A percentile compares a stretch with the other conserved stretches of the same genome.
Evolutionary conservation across 1,139 yeast species (phyloP).

Genomic region (Pichia inconspicua): DNA sequence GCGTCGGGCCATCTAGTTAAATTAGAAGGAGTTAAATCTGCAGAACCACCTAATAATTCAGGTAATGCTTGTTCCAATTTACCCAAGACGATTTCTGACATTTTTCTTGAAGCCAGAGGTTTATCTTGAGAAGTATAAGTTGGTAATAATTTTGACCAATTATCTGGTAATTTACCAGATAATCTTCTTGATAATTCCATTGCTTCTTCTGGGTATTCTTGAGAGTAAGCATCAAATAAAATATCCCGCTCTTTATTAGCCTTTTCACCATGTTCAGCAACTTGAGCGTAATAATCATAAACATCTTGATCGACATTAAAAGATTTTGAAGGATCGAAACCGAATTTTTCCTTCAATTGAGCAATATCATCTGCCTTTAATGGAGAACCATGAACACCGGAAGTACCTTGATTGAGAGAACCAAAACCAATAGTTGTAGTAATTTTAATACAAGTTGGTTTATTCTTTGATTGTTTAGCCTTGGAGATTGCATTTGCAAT

Average conservation of each 20-base stretch:
- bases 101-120: conserved; percentile 91
- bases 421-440: conserved; percentile 94
- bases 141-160: conserved; percentile 79
- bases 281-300: conserved; percentile 55
- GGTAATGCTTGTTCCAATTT: conserved; percentile 63
- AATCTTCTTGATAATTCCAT: conserved; percentile 80
- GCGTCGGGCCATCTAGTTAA: conserved; percentile 84
- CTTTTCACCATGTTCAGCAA: conserved; percentile 54
- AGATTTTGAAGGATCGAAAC: conserved; percentile 80
- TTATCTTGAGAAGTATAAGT: conserved; percentile 68
- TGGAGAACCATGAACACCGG: conserved; percentile 95
- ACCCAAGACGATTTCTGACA: conserved; percentile 75
- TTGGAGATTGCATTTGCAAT: conserved; percentile 66
- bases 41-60: conserved; percentile 95
- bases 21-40: conserved; percentile 97
- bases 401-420: conserved; percentile 79
- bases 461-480: conserved; percentile 59
- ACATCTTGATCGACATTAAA: conserved; percentile 84
- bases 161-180: conserved; percentile 70
- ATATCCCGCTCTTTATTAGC: conserved; percentile 70
- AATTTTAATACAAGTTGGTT: conserved; percentile 88
- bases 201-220: conserved; percentile 72
- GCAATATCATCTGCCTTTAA: conserved; percentile 88
- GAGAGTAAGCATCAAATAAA: conserved; percentile 51
- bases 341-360: conserved; percentile 77